Conservation (phyloP, 805 yeast genomes). For the Cyberlindnera galapagoensis region DNA sequence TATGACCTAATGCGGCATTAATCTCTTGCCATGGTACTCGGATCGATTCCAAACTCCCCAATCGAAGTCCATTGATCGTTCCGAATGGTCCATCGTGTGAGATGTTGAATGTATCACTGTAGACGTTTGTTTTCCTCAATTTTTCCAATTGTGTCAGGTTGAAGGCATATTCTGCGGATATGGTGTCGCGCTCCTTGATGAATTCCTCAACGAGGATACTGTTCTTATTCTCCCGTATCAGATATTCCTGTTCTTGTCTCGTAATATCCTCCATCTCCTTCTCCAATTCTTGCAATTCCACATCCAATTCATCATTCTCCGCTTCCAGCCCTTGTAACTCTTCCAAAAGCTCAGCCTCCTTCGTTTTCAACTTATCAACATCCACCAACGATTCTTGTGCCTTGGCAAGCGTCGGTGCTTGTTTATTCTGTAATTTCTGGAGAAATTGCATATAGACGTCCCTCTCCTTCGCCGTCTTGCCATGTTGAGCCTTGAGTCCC, state of each 20-base stretch:
- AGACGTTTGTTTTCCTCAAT: constrained; percentile 72
- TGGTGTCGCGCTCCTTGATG: constrained; percentile 50
- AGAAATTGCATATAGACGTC: constrained; percentile 72
- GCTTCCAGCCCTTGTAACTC: constrained; percentile 41
- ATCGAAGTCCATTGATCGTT: constrained; percentile 74
- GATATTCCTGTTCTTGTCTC: constrained; percentile 39
- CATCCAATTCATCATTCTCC: constrained; percentile 26
- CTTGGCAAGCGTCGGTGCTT: constrained; percentile 30
- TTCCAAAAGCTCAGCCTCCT: constrained; percentile 37
- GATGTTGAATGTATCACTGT: constrained; percentile 75
- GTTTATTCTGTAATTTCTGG: constrained; percentile 57
- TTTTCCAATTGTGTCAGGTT: constrained; percentile 62
- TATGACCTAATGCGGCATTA: constrained; percentile 86
- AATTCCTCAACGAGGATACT: constrained; percentile 47
- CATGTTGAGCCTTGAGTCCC: constrained; percentile 62
- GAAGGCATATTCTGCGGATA: constrained; percentile 55
- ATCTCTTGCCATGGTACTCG: constrained; percentile 86
- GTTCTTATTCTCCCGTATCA: constrained; percentile 45
- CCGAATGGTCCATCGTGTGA: constrained; percentile 83
- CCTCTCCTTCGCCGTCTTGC: constrained; percentile 67
- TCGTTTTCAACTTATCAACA: constrained; percentile 24
- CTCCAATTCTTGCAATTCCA: constrained; percentile 32
- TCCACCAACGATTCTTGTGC: constrained; percentile 21
- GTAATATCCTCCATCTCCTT: constrained; percentile 40
- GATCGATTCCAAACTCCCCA: constrained; percentile 59